A percentile compares a stretch with the other conserved stretches of the same genome.
Conservation (phyloP, 2,329 filamentous ascomycete genomes). For the Fusarium burgessii region DNA sequence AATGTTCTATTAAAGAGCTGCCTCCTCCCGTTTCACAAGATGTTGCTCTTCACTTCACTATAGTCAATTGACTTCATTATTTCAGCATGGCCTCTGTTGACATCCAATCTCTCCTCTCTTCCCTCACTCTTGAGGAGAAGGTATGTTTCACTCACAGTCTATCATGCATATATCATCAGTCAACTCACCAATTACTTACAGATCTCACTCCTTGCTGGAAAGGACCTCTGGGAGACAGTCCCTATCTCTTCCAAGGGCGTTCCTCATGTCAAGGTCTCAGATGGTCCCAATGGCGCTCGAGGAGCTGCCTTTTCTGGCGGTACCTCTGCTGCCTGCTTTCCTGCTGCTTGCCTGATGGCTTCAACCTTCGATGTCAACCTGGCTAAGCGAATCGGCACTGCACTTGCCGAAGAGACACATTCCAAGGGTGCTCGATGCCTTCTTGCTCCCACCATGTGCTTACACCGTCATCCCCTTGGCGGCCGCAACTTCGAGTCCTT, state of each 20-base stretch:
- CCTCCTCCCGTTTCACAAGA: slow-evolving; percentile 25
- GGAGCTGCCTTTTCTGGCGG: slow-evolving; percentile 42
- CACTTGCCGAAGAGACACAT: slow-evolving; percentile 66
- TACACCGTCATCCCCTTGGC: slow-evolving; percentile 45
- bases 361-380: slow-evolving; percentile 73
- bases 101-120: slow-evolving; percentile 46
- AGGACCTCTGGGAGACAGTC: slow-evolving; percentile 46
- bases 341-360: slow-evolving; percentile 58
- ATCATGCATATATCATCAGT: background rate
- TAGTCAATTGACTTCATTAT: slow-evolving; percentile 7
- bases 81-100: slow-evolving; percentile 45
- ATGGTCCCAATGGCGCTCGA: slow-evolving; percentile 46
- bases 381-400: slow-evolving; percentile 66
- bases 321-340: slow-evolving; percentile 45
- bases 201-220: slow-evolving; percentile 45
- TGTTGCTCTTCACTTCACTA: slow-evolving; percentile 16
- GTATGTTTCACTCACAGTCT: slow-evolving; percentile 22
- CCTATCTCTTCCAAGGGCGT: slow-evolving; percentile 43
- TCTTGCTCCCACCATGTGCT: slow-evolving; percentile 51
- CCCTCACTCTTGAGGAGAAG: slow-evolving; percentile 50
- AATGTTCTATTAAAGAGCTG: slow-evolving; percentile 40
- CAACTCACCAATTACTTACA: slow-evolving; percentile 4
- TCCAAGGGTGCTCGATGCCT: slow-evolving; percentile 79
- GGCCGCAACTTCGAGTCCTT: slow-evolving; percentile 48
- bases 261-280: slow-evolving; percentile 43